Evolutionary conservation across 2,329 filamentous ascomycete genomes (phyloP).

Genomic region (Tolypocladium capitatum): DNA sequence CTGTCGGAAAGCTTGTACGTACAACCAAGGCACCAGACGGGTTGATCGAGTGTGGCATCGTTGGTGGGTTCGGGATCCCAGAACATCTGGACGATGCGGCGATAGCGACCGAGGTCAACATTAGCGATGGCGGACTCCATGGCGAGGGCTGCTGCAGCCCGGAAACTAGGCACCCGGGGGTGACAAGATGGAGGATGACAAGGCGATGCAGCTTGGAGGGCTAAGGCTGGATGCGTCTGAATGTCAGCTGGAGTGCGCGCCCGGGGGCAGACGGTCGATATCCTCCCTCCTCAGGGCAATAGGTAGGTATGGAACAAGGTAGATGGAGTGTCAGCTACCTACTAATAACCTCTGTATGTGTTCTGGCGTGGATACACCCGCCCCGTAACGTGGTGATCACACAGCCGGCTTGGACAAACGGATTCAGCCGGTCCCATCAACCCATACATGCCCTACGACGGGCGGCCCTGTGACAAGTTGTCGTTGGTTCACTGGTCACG

Average conservation of each 20-base stretch:
- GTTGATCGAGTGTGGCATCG: conserved; percentile 49
- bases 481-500: neutral
- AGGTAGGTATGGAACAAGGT: neutral
- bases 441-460: neutral
- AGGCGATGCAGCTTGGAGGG: neutral
- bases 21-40: conserved; percentile 71
- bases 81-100: conserved; percentile 78
- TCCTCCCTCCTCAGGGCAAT: neutral
- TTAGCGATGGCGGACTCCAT: conserved; percentile 32
- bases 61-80: conserved; percentile 86
- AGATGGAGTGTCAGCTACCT: neutral
- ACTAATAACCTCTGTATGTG: neutral
- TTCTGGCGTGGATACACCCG: neutral
- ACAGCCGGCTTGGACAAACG: neutral
- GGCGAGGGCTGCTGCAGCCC: neutral
- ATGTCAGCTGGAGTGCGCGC: neutral
- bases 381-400: neutral
- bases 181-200: neutral
- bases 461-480: neutral
- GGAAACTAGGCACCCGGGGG: neutral
- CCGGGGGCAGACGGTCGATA: neutral
- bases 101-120: conserved; percentile 61
- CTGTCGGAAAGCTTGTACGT: conserved; percentile 31
- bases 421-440: neutral
- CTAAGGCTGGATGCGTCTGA: neutral